Conservation (phyloP, 2,329 filamentous ascomycete genomes). For the Fusarium sp. region DNA sequence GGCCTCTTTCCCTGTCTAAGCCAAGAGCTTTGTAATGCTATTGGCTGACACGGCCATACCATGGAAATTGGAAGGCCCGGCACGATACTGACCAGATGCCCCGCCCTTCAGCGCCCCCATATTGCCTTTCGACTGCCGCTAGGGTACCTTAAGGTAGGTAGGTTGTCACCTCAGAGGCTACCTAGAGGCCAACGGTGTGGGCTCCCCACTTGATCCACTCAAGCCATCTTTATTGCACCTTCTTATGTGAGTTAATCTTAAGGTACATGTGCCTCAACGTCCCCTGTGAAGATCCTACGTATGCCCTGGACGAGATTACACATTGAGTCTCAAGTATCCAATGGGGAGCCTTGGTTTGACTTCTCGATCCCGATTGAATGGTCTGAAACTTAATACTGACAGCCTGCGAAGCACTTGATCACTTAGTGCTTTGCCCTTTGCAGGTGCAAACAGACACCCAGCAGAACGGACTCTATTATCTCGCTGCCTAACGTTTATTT, state of each 20-base stretch:
- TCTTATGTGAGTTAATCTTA: slow-evolving; percentile 5
- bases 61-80: neutral
- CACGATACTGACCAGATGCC: neutral
- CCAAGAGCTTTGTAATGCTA: neutral
- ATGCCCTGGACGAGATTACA: neutral
- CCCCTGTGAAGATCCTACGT: slow-evolving; percentile 1
- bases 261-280: neutral
- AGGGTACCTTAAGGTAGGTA: too few species aligned
- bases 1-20: slow-evolving; percentile 16
- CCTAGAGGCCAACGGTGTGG: slow-evolving; percentile 17
- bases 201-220: slow-evolving; percentile 4
- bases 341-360: neutral
- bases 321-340: neutral
- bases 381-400: neutral
- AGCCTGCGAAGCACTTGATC: neutral
- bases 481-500: neutral
- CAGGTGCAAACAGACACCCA: neutral
- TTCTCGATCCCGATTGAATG: neutral
- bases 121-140: slow-evolving; percentile 10
- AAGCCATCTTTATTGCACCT: slow-evolving; percentile 5
- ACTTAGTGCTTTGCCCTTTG: neutral
- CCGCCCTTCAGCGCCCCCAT: slow-evolving; percentile 31
- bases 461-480: neutral
- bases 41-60: slow-evolving; percentile 12
- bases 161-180: too few species aligned